Base-by-base conservation (phyloP, 257 asterid species). In the Mitragyna speciosa region DNA sequence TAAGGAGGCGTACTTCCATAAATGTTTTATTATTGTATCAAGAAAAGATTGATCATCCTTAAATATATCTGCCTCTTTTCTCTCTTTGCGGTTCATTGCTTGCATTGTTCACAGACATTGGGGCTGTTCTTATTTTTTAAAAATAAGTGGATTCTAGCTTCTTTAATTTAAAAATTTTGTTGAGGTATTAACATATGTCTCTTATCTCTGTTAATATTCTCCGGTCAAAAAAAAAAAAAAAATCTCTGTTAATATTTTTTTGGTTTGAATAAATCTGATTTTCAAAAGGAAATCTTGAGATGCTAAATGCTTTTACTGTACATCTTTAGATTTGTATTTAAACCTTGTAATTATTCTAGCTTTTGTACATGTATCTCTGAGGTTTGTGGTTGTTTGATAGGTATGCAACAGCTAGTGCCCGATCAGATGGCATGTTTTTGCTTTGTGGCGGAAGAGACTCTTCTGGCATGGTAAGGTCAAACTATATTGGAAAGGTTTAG, bases 321-420 rank as follows among this genome's bases (percentile, higher is more conserved):
- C 64, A 72, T 47, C 22, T 72, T 49, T 12, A 72, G 2, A 12
- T 48, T 64, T n/a, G 69, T 12, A 48, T 48, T 59, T 72, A 17
- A 16, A 36, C 24, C 20, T 28, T 51, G 5, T 20, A 36, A 36
- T 36, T 36, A 36, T 36, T 36, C 4, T 36, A 36, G 39, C 39
- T 36, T 36, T 28, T 30, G 52, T 24, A 19, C 49, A 8, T 54
- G 31, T 48, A 28, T 47, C 36, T 79, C 20, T 51, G 65, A 79
- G 51, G 79, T 52, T 47, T 80, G 72, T 77, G 70, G 31, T 83
- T 84, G 80, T 69, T 72, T 85, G 85, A 84, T 86, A 96, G 99
- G 99, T 96, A 96, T 88, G 99, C 99, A 74, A 96, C 98, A 41
- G 99, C 94, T 76, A 92, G 99, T 91, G 97, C 99, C 64, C 93